Evolutionary conservation across 805 yeast species (phyloP), one percentile per base, ranked within the genome.

Genomic region (Gaillardinia entomophila): DNA sequence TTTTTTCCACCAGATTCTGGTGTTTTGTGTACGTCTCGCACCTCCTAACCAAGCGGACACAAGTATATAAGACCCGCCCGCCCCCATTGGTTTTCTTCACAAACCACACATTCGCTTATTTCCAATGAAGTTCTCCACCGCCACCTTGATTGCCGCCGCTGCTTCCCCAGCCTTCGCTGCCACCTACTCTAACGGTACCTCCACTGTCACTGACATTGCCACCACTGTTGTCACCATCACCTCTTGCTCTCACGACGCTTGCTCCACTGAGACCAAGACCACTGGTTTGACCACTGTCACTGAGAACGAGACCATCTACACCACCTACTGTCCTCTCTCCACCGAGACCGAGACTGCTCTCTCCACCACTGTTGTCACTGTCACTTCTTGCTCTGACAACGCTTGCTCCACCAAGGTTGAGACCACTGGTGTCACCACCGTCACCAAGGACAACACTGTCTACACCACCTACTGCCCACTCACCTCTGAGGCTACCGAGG

Each of bases 361-460:
- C 28, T 23, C 34, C 30, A 27, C 30, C 18, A n/a, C 32, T 14
- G 28, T 15, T 24, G 46, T 43, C 34, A 40, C 49, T 22, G 45
- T 37, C 43, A 28, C 32, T 12, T 22, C 32, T 19, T 19, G 24
- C 15, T 15, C 28, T 24, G 27, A 10, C 28, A n/a, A 24, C 27
- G 22, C 22, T 19, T 25, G 27, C 16, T 10, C 7, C 27, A 13
- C 15, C 11, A 7, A 25, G 16, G 27, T 13, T 11, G 7, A 10
- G n/a, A 58, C 64, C 43, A 60, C 66, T 30, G 65, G 64, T 49
- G 38, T 57, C 27, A 58, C 62, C 45, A 57, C 64, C 30, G 53
- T 59, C 38, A 58, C 61, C 37, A 51, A 49, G 34, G 44, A 46
- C 31, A 42, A 41, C 30, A 55, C 62, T 29, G 41, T 42, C 24